Conservation (phyloP, 495 filamentous ascomycete genomes). For the Xylaria castorea region DNA sequence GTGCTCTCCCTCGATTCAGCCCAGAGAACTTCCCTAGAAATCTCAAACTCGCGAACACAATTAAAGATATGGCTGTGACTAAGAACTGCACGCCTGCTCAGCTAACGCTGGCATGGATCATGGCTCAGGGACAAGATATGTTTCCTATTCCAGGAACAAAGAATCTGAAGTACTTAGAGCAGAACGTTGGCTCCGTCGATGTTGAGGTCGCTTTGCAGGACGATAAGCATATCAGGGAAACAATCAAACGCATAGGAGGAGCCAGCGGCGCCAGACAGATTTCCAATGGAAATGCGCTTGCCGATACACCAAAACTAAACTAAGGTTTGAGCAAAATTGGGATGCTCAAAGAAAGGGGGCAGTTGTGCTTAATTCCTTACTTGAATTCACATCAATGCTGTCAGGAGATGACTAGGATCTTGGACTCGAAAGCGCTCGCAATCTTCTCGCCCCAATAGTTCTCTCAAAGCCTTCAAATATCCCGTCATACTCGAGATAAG, state of each 20-base stretch:
- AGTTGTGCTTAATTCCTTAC: background rate
- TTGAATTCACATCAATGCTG: background rate
- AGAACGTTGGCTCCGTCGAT: constrained; percentile 2
- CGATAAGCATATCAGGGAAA: constrained; percentile 3
- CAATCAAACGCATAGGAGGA: background rate
- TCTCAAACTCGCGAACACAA: constrained; percentile 64
- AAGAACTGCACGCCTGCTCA: constrained; percentile 70
- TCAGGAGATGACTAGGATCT: background rate
- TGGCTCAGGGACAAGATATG: constrained; percentile 16
- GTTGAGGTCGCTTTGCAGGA: background rate
- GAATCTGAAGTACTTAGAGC: constrained; percentile 11
- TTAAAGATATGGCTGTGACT: constrained; percentile 64
- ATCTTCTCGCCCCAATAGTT: background rate
- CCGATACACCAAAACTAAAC: background rate
- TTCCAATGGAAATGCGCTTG: constrained; percentile 11
- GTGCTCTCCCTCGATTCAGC: constrained; percentile 63
- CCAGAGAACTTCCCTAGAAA: constrained; percentile 68
- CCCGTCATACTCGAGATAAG: background rate
- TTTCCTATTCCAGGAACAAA: constrained; percentile 19
- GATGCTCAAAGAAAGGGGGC: background rate
- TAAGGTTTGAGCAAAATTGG: background rate
- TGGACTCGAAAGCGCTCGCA: background rate
- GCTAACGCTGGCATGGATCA: constrained; percentile 71
- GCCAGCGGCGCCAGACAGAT: constrained; percentile 3
- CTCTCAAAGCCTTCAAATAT: background rate